Conservation (phyloP, 2,329 filamentous ascomycete species). For the Aurifilum marmelostoma region DNA sequence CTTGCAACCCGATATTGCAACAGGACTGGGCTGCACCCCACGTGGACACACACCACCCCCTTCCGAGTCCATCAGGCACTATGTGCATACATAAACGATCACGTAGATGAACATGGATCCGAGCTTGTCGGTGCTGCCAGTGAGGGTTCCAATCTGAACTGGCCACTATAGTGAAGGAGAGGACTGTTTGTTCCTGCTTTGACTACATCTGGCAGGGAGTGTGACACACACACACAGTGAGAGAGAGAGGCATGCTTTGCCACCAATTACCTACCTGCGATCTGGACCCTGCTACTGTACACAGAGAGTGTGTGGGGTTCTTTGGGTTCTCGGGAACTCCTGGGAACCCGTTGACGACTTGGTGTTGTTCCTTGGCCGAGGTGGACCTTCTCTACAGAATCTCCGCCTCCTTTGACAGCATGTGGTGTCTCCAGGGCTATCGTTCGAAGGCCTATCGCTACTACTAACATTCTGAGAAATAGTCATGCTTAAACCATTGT, state of each 20-base stretch:
- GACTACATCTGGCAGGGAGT: constrained; percentile 22
- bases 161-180: neutral
- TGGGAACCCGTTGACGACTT: neutral
- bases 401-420: neutral
- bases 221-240: too few relatives aligned
- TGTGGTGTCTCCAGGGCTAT: too few relatives aligned
- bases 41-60: constrained; percentile 2
- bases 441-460: too few relatives aligned
- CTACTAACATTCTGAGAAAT: too few relatives aligned
- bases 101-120: constrained; percentile 5
- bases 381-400: neutral
- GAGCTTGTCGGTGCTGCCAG: constrained; percentile 19
- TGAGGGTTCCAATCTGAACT: constrained; percentile 10
- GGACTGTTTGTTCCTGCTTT: constrained; percentile 17
- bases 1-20: constrained; percentile 7
- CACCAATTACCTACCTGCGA: too few relatives aligned
- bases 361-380: neutral
- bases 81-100: constrained; percentile 1
- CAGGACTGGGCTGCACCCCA: neutral
- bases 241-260: too few relatives aligned
- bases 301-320: too few relatives aligned
- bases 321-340: too few relatives aligned
- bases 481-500: too few relatives aligned
- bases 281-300: too few relatives aligned
- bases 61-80: neutral